Base-by-base conservation (phyloP, 1,284 basidiomycete species). In the Sporisorium iseilematis-ciliati region DNA sequence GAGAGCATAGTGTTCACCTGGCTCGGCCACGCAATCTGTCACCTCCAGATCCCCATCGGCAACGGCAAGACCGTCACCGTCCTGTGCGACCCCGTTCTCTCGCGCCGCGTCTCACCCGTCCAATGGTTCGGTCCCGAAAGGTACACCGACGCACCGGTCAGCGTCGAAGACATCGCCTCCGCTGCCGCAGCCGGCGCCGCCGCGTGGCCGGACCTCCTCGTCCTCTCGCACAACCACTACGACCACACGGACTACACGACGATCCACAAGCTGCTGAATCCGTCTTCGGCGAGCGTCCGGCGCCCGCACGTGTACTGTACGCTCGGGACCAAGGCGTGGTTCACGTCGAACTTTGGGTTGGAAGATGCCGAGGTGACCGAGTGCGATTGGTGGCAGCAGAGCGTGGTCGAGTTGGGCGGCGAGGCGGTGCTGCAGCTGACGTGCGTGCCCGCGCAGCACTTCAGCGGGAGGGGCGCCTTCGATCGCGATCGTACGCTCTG, bases 301-400 rank as follows among this genome's bases (percentile, higher is more conserved):
- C 62, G 60, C 18, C 77, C 75, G 4, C 77, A 81, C 21, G 62
- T 81, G n/a, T 66, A 79, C 48, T 79, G 75, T 35, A 69, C 80
- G 29, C 64, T 82, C 21, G 80, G 80, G 7, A 65, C 61, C 31
- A 75, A 74, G 42, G 10, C 18, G 0, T 82, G 75, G 72, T 77
- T 81, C 66, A 57, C 68, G 50, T 59, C 60, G 29, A 67, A 77
- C 50, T 74, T 75, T 26, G 67, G 68, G 3, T 38, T 82, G 8
- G 25, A 48, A 1, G 58, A 65, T 20, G 57, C 52, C 16, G 62
- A 78, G 20, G 55, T 81, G 10, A 78, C 77, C 35, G 79, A 81
- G 45, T 69, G 74, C 49, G 80, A 82, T 25, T 82, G 80, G 80
- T 82, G 80, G 80, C 56, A 81, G 54, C 57, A 75, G 23, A 57